Percentiles rank a stretch among this genome's conserved stretches.
Conservation (phyloP, 768 basidiomycete species). For the Amylocystis lapponica region DNA sequence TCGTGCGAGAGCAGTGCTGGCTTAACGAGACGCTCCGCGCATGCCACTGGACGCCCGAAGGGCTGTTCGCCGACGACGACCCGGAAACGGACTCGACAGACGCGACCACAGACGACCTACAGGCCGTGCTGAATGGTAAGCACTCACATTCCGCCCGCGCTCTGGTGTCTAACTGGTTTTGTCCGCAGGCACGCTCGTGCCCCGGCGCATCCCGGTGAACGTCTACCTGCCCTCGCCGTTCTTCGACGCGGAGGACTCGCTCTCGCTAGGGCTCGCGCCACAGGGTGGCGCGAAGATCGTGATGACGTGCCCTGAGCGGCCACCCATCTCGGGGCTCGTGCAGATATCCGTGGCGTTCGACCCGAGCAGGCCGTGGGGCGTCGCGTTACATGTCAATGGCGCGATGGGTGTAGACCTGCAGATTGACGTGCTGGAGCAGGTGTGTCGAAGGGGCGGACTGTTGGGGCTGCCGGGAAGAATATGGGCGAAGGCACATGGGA, state of each 20-base stretch:
- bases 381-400: constrained; percentile 52
- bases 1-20: constrained; percentile 83
- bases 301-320: constrained; percentile 61
- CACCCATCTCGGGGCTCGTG: constrained; percentile 58
- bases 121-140: constrained; percentile 60
- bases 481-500: constrained; percentile 32
- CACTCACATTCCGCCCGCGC: constrained; percentile 11
- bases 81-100: constrained; percentile 48
- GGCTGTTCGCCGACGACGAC: constrained; percentile 20
- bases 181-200: constrained; percentile 42
- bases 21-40: constrained; percentile 63
- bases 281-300: constrained; percentile 33
- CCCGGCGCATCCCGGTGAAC: constrained; percentile 69
- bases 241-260: constrained; percentile 38
- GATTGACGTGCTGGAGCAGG: constrained; percentile 56
- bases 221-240: constrained; percentile 47
- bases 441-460: constrained; percentile 64
- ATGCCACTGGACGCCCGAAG: constrained; percentile 60
- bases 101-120: constrained; percentile 47
- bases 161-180: not conserved
- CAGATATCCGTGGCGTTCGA: constrained; percentile 62
- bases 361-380: constrained; percentile 45
- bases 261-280: constrained; percentile 29
- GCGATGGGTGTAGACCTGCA: constrained; percentile 44
- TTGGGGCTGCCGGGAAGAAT: constrained; percentile 66